These are phyloP conservation scores for Mycena capillaripes DNA, from an alignment of 768 basidiomycete species.

Conservation along the genomic window DNA sequence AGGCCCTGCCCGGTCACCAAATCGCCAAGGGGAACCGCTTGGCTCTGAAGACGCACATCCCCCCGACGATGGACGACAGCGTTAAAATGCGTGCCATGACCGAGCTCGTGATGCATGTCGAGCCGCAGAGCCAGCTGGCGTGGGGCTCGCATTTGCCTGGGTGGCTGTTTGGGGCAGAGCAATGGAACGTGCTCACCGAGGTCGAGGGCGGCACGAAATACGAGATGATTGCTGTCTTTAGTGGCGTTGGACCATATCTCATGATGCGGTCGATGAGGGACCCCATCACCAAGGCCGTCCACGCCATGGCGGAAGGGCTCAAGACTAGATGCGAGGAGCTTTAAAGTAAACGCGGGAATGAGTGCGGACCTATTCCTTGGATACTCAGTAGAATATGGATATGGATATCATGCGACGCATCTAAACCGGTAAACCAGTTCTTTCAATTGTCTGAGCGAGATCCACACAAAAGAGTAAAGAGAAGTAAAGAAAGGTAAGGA, in stretches of 20 bases:
- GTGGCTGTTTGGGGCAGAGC: conserved; percentile 19
- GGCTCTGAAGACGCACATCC: conserved; percentile 18
- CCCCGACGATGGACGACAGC: conserved; percentile 28
- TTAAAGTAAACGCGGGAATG: neutral
- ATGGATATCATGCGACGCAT: neutral
- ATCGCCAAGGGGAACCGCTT: conserved; percentile 11
- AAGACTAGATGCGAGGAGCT: conserved; percentile 22
- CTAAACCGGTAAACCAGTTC: neutral
- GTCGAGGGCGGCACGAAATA: conserved; percentile 27
- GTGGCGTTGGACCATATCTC: neutral
- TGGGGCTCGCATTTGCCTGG: conserved; percentile 23
- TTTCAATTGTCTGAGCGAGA: conserved; percentile 19
- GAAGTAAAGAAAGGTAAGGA: conserved; percentile 2
- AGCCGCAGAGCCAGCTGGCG: neutral
- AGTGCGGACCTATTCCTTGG: no score
- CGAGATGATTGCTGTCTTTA: conserved; percentile 20
- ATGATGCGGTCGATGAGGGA: conserved; percentile 16
- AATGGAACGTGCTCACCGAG: conserved; percentile 25
- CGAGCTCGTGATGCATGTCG: conserved; percentile 17
- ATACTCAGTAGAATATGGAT: neutral
- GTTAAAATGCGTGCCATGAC: conserved; percentile 22
- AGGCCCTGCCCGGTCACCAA: neutral
- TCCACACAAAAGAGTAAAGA: conserved; percentile 23
- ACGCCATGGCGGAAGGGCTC: conserved; percentile 23
- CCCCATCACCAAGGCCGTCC: neutral